phyloP scores from a whole-genome alignment of 208 protist species.

The Leishmania guyanensis region DNA sequence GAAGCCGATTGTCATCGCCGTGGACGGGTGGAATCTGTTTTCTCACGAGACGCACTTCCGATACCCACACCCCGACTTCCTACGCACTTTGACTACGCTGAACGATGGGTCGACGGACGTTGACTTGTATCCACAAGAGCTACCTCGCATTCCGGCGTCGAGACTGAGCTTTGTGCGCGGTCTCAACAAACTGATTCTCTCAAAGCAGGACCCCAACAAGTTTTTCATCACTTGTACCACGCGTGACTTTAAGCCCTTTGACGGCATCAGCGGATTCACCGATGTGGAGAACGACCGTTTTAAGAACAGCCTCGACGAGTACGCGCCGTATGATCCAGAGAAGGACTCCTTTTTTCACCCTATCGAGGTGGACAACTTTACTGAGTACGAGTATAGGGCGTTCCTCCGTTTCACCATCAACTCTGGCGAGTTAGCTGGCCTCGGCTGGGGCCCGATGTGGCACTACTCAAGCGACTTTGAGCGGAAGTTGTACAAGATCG shows the following conservation, averaged over 20 bases:
- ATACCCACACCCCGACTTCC: constrained; percentile 90
- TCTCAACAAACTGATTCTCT: constrained; percentile 88
- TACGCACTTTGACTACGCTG: constrained; percentile 79
- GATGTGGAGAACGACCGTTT: constrained; percentile 81
- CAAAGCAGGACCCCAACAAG: constrained; percentile 83
- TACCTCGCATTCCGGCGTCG: constrained; percentile 88
- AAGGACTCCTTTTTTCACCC: constrained; percentile 92
- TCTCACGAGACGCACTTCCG: constrained; percentile 92
- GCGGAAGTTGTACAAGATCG: constrained; percentile 93
- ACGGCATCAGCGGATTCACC: constrained; percentile 84
- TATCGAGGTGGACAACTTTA: constrained; percentile 86
- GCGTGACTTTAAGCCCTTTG: constrained; percentile 90
- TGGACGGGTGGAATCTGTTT: constrained; percentile 92
- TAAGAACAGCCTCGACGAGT: constrained; percentile 88
- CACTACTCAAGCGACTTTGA: constrained; percentile 92
- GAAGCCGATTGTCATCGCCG: constrained; percentile 84
- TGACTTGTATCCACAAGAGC: constrained; percentile 87
- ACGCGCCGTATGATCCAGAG: constrained; percentile 86
- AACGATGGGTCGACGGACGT: constrained; percentile 83
- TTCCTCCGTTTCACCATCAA: constrained; percentile 91
- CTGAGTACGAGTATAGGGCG: constrained; percentile 89
- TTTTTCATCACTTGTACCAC: constrained; percentile 92
- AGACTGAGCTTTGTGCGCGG: constrained; percentile 89
- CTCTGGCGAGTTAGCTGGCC: constrained; percentile 87
- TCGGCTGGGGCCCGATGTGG: constrained; percentile 93